Evolutionary conservation across 495 filamentous ascomycete species (phyloP), one percentile per base, ranked within the genome.

Genomic region (Penicilliopsis zonata): DNA sequence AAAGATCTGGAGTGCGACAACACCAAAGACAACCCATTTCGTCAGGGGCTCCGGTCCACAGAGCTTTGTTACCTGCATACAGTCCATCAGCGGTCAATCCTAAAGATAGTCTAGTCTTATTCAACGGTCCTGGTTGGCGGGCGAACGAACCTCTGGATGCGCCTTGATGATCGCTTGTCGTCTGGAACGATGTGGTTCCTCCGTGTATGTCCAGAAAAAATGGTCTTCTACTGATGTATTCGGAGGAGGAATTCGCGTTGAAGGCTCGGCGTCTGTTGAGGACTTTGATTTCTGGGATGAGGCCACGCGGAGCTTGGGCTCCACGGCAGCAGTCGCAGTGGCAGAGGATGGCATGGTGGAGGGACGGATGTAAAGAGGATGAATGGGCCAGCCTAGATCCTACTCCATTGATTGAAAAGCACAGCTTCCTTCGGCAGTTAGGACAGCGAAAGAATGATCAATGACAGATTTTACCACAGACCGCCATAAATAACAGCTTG

Each of bases 21-120:
- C 88, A 31, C 70, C 70, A 29, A 86, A 55, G 18, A 95, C 90
- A 43, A 90, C 65, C 50, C 83, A 95, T 68, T 96, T 94, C 5
- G 92, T 99, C 47, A 94, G 66, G 18, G 90, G 86, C 51, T 96
- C 92, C 16, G 85, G 86, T 5, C 92, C 92, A 63, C 92, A 99
- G 53, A 99, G 82, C 60, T 95, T 96, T 34, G 82, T 88, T 30
- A 96, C 85, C 87, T 94, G 49, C 31, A 26, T 19, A 18, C 8
- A 1, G 1, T n/a, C n/a, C n/a, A n/a, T 18, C 4, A 22, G 10
- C 24, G 13, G 3, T 6, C 10, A 4, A n/a, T n/a, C n/a, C n/a
- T n/a, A n/a, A n/a, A n/a, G n/a, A n/a, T n/a, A n/a, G n/a, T n/a
- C n/a, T n/a, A n/a, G n/a, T n/a, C n/a, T n/a, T 24, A 7, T 24